These are phyloP conservation scores for Raddia distichophylla DNA, from an alignment of 176 grass and related monocot genomes.

Conservation along the genomic window DNA sequence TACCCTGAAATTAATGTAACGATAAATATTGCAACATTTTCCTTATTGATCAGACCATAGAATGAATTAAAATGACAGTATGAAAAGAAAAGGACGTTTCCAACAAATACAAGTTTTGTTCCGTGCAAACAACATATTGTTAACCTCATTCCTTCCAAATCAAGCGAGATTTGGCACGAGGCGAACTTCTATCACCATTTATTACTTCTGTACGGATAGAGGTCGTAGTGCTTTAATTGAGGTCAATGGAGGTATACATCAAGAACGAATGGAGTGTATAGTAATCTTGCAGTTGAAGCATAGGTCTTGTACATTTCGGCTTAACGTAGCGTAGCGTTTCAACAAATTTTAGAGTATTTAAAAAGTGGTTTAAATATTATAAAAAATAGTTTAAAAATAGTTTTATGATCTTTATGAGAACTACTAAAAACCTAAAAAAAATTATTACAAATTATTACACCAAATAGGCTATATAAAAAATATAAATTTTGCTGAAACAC, in stretches of 20 bases:
- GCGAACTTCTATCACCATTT: background rate
- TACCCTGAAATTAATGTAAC: background rate
- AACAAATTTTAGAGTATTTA: too few relatives aligned
- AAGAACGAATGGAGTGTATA: background rate
- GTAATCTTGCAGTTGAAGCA: slow-evolving; percentile 35
- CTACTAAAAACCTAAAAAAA: too few relatives aligned
- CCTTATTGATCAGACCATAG: background rate
- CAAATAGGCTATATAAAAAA: too few relatives aligned
- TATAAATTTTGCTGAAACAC: too few relatives aligned
- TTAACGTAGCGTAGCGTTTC: too few relatives aligned
- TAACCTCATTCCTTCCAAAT: slow-evolving; percentile 29
- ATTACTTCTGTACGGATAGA: slow-evolving; percentile 15
- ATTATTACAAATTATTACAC: too few relatives aligned
- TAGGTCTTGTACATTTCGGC: background rate
- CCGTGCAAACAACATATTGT: slow-evolving; percentile 20
- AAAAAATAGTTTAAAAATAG: too few relatives aligned
- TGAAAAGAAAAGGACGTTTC: background rate
- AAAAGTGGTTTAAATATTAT: too few relatives aligned
- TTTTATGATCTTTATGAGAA: too few relatives aligned
- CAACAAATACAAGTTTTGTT: background rate
- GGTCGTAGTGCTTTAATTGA: slow-evolving; percentile 28
- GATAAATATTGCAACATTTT: background rate
- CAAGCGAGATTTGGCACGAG: slow-evolving; percentile 20
- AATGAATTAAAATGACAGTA: background rate
- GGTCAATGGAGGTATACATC: slow-evolving; percentile 15